A percentile compares a stretch with the other conserved stretches of the same genome.
Evolutionary conservation across 2,329 filamentous ascomycete species (phyloP).

Genomic region (Zymoseptoria pseudotritici): DNA sequence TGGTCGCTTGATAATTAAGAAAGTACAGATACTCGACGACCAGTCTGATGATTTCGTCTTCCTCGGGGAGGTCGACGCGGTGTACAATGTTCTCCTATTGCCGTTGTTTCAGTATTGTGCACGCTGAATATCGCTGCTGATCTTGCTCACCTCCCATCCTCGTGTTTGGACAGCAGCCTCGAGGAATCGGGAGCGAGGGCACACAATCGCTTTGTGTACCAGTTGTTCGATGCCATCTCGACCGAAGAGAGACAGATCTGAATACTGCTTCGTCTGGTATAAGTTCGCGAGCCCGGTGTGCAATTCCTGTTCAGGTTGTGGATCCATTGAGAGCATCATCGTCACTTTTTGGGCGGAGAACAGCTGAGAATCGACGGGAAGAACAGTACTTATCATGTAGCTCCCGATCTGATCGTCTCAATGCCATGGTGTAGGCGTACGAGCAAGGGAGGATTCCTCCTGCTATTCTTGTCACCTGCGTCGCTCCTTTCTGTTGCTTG

Average conservation of each 20-base stretch:
- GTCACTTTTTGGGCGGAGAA: not conserved
- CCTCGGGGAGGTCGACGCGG: constrained; percentile 17
- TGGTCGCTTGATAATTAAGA: constrained; percentile 20
- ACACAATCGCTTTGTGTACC: constrained; percentile 19
- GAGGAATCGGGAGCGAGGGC: constrained; percentile 18
- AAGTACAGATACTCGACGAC: constrained; percentile 23
- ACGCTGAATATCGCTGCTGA: not conserved
- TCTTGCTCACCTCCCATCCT: constrained; percentile 14
- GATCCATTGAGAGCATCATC: constrained; percentile 7
- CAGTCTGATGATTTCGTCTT: constrained; percentile 20
- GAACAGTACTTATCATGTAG: too few species aligned
- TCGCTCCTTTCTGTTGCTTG: too few species aligned
- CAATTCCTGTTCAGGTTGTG: constrained; percentile 13
- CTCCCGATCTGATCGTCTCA: too few species aligned
- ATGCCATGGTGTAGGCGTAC: not conserved
- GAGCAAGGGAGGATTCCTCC: not conserved
- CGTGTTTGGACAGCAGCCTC: constrained; percentile 12
- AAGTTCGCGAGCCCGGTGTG: constrained; percentile 13
- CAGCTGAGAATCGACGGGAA: too few species aligned
- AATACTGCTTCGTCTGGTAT: constrained; percentile 17
- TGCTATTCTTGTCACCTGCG: not conserved
- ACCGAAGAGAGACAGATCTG: constrained; percentile 15
- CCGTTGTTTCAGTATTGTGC: not conserved
- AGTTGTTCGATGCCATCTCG: constrained; percentile 14
- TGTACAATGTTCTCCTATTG: constrained; percentile 18